Evolutionary conservation across 768 basidiomycete species (phyloP), one percentile per base, ranked within the genome.

Genomic region (Suillus weaverae): DNA sequence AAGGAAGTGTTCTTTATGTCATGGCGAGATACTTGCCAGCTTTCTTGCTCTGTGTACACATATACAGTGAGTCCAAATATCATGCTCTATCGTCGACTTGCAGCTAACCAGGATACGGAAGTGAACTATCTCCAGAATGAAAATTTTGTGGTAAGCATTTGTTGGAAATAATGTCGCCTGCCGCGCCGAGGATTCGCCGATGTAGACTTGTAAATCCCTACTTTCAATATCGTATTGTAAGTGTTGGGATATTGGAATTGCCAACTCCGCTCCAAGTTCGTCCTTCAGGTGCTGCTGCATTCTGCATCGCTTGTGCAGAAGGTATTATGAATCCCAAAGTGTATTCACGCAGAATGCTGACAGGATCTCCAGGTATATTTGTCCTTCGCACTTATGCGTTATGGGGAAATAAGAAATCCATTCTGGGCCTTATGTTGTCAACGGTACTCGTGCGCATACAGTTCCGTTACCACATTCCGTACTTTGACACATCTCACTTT

Each of bases 61-160:
- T 54, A 8, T 33, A 20, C 33, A 33, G 53, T 54, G 53, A 35
- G 53, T 54, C 11, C 33, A n/a, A 33, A 54, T 54, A 35, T 11
- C 6, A 35, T 35, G 18, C 32, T 54, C 3, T n/a, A 54, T 54
- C 11, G 32, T 54, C 53, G 35, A 35, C 33, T 54, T 9, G 20
- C 20, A 54, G 20, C 20, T 54, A 33, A 54, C 11, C 33, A 35
- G 32, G 33, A n/a, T 36, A 54, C 32, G 53, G 33, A 54, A 54
- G 53, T 54, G 53, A 54, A n/a, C 11, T 32, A 54, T 54, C 53
- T 54, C 53, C 53, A 11, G 6, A 54, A n/a, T 54, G 53, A 54
- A 54, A 20, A 35, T 1, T 13, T 35, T n/a, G 20, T 54, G 53
- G 53, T 54, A 20, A 54, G 53, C 53, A 54, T 11, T n/a, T 54